Evolutionary conservation across 306 rosid species (phyloP).

Genomic region (Castanopsis chinensis): DNA sequence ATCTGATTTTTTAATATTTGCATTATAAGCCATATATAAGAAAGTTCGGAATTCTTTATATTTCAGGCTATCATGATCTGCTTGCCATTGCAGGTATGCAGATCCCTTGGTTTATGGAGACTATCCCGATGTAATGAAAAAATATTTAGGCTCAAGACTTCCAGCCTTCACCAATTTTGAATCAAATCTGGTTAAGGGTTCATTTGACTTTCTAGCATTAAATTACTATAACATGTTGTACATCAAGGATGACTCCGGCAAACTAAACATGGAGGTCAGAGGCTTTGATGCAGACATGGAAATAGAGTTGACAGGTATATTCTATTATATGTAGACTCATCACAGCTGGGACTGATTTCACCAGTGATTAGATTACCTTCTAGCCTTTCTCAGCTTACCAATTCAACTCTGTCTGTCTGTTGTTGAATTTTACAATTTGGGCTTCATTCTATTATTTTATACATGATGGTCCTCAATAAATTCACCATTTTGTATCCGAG

Average conservation of each 20-base stretch:
- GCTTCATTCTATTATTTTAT: neutral
- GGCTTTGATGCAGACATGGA: conserved; percentile 39
- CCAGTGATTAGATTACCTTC: neutral
- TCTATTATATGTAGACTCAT: neutral
- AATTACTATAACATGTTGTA: conserved; percentile 26
- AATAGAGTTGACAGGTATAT: conserved; percentile 8
- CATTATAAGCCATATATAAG: neutral
- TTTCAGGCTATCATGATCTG: neutral
- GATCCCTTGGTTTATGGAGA: conserved; percentile 67
- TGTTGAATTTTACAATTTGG: neutral
- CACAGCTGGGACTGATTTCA: neutral
- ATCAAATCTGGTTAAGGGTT: conserved; percentile 49
- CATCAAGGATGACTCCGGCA: conserved; percentile 35
- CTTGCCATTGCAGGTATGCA: conserved; percentile 45
- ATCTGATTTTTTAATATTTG: neutral
- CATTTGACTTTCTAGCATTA: conserved; percentile 60
- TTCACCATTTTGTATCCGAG: neutral
- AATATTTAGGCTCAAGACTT: conserved; percentile 49
- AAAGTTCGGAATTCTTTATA: neutral
- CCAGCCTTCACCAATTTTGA: conserved; percentile 48
- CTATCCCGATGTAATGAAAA: conserved; percentile 59
- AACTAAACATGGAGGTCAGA: conserved; percentile 27
- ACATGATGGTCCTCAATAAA: neutral
- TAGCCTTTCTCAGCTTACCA: neutral
- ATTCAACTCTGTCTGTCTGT: neutral